phyloP scores from a whole-genome alignment of 768 basidiomycete genomes.

The Xerocomellus chrysenteron region DNA sequence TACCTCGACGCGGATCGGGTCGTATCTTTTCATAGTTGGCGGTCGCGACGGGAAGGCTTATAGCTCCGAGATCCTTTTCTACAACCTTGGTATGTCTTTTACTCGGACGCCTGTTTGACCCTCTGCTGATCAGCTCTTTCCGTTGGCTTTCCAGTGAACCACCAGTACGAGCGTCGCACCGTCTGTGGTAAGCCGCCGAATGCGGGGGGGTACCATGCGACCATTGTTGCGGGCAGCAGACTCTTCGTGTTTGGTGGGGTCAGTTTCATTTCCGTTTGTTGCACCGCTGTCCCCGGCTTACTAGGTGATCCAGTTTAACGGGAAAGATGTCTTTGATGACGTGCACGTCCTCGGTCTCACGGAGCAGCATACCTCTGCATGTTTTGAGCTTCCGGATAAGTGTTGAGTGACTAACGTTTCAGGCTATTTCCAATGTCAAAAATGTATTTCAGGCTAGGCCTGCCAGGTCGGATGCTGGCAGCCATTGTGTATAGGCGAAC shows the following conservation, averaged over 20 bases:
- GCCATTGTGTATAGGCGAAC: too few relatives aligned
- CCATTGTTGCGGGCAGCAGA: conserved; percentile 79
- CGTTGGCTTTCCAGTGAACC: conserved; percentile 54
- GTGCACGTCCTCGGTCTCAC: conserved; percentile 84
- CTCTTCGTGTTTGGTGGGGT: conserved; percentile 83
- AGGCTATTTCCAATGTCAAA: not conserved
- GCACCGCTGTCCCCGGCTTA: not conserved
- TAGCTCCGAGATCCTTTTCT: conserved; percentile 71
- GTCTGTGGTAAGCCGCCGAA: conserved; percentile 68
- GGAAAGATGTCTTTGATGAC: conserved; percentile 80
- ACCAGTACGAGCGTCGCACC: conserved; percentile 74
- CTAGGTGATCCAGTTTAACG: conserved; percentile 55
- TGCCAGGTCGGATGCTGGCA: too few relatives aligned
- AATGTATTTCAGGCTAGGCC: not conserved
- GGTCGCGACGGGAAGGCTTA: conserved; percentile 85
- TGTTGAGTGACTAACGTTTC: conserved; percentile 17
- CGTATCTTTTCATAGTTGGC: conserved; percentile 85
- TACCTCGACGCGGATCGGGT: conserved; percentile 86
- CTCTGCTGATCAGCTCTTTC: not conserved
- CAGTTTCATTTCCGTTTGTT: conserved; percentile 9
- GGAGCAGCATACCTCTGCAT: conserved; percentile 89
- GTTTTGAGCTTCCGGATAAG: conserved; percentile 75
- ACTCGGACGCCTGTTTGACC: not conserved
- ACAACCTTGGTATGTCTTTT: conserved; percentile 74
- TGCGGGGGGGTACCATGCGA: conserved; percentile 81